Evolutionary conservation across 306 rosid genomes (phyloP), one percentile per base, ranked within the genome.

Genomic region (Ziziphus jujuba): DNA sequence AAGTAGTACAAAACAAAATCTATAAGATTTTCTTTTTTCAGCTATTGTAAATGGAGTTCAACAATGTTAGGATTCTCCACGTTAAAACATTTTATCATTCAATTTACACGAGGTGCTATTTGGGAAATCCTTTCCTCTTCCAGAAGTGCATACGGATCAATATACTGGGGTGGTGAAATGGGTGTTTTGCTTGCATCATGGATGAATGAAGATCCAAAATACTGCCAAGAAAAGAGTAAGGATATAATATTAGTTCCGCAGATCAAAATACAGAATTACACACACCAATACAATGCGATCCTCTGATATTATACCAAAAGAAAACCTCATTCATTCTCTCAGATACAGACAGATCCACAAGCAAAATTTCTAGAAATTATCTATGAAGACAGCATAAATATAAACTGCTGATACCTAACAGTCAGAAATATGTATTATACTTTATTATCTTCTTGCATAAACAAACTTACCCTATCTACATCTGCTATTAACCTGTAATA

Each of bases 121-220:
- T 86, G 87, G 28, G 96, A 87, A 63, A 92, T 86, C 80, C 98
- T 87, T 56, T 92, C 98, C 36, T 92, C 98, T 77, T 89, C 95
- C 61, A 92, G 77, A 67, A 89, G 97, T 61, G 79, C 92, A 67
- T 87, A 92, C 22, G 98, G 98, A 81, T 92, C 95, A 55, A 89
- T 78, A 61, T 89, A 92, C 36, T 69, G 93, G 23, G 92, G 97
- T 9, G 95, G 83, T 43, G 91, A 84, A 31, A 80, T 38, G 21
- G 92, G 75, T 58, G 75, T 65, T 67, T 67, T 45, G 86, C 81
- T 81, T 67, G 70, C 98, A 35, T 87, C 93, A 14, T 92, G 98
- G 54, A 89, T 77, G 80, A 92, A 87, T 53, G 77, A 61, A 9
- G 95, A 72, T 81, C 98, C 98, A 63, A 89, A 84, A 75, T 82